Conservation (phyloP, 208 protist genomes). For the Naegleria gruberi region DNA sequence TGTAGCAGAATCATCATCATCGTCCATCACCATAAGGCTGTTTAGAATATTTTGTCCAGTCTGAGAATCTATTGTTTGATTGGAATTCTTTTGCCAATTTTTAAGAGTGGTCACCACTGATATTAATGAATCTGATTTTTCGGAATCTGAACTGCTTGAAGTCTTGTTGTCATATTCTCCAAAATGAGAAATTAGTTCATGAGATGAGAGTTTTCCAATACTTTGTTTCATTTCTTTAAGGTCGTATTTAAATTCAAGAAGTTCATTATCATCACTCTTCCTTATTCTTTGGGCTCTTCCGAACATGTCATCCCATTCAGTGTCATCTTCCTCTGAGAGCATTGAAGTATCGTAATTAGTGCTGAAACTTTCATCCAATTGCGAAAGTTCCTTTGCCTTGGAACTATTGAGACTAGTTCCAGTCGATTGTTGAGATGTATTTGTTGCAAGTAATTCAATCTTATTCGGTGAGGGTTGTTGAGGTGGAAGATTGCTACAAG, state of each 20-base stretch:
- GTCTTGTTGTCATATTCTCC: too few species aligned
- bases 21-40: neutral
- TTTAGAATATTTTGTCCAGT: neutral
- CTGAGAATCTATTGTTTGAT: too few species aligned
- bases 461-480: too few species aligned
- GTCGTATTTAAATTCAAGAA: neutral
- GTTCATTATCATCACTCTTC: neutral
- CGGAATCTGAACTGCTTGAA: neutral
- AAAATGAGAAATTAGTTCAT: neutral
- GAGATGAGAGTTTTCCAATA: neutral
- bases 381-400: too few species aligned
- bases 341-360: neutral
- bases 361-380: neutral
- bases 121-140: neutral
- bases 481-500: too few species aligned
- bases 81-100: neutral
- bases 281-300: neutral
- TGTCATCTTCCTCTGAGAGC: neutral
- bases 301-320: neutral
- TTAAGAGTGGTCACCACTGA: neutral
- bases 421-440: too few species aligned
- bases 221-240: neutral
- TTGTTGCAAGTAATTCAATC: too few species aligned
- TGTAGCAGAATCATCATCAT: neutral
- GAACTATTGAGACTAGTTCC: too few species aligned